Conservation (phyloP, 768 basidiomycete species). For the Mycena rosella region DNA sequence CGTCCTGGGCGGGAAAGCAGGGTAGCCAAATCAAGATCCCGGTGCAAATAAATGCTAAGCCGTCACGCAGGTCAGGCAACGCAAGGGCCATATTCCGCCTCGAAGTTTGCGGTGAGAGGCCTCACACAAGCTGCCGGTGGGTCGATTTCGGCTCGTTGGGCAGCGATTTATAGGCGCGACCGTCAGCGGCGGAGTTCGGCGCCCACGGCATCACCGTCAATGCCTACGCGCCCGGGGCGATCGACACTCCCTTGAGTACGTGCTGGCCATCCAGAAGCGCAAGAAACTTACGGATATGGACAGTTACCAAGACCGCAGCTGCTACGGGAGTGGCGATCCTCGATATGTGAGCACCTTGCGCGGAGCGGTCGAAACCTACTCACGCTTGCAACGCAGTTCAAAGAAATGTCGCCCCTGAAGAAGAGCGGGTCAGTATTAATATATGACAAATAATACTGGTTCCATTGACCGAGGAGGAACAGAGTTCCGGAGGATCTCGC, state of each 20-base stretch:
- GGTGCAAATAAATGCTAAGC: neutral
- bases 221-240: neutral
- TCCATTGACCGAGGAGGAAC: too few relatives aligned
- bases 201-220: neutral
- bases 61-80: neutral
- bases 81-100: constrained; percentile 1
- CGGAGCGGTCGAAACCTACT: too few relatives aligned
- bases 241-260: neutral
- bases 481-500: too few relatives aligned
- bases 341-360: too few relatives aligned
- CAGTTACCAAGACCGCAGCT: too few relatives aligned
- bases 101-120: constrained; percentile 5
- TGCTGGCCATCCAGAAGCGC: too few relatives aligned
- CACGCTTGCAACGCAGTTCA: too few relatives aligned
- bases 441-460: too few relatives aligned
- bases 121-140: constrained; percentile 4
- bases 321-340: too few relatives aligned
- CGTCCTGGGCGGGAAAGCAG: constrained; percentile 52
- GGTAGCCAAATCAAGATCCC: constrained; percentile 41
- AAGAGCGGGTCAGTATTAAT: neutral
- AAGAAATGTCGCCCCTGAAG: too few relatives aligned
- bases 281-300: too few relatives aligned
- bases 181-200: constrained; percentile 5
- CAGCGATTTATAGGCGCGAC: neutral
- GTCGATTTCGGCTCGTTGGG: neutral